phyloP scores from a whole-genome alignment of 176 grass and related monocot genomes.

The Oryza meridionalis region DNA sequence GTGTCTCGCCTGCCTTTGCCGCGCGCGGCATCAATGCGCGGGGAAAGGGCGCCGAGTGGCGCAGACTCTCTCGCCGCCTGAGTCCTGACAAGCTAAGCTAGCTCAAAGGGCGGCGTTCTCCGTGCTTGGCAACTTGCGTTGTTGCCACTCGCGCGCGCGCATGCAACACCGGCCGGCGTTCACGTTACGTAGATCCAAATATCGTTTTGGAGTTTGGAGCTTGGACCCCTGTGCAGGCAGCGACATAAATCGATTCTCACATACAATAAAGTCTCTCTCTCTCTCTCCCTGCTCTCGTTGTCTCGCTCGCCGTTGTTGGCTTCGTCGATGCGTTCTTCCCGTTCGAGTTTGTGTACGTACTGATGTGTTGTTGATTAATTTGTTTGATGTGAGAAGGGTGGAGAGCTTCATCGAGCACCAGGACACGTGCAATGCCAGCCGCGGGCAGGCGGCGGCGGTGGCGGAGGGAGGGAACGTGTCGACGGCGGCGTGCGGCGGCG shows the following conservation, averaged over 20 bases:
- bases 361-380: background rate
- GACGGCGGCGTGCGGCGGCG: background rate
- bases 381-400: slow-evolving; percentile 51
- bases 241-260: slow-evolving; percentile 38
- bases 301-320: background rate
- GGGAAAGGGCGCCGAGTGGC: slow-evolving; percentile 24
- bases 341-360: background rate
- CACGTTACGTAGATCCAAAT: slow-evolving; percentile 40
- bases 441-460: slow-evolving; percentile 32
- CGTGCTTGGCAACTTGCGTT: background rate
- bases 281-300: background rate
- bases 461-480: background rate
- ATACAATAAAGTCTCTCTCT: slow-evolving; percentile 38
- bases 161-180: background rate
- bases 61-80: slow-evolving; percentile 50
- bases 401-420: slow-evolving; percentile 99
- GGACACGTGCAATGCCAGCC: slow-evolving; percentile 69
- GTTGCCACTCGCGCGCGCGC: background rate
- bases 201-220: background rate
- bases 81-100: background rate
- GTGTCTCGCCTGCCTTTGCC: slow-evolving; percentile 37
- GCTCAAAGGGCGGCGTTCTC: slow-evolving; percentile 1
- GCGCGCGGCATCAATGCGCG: background rate
- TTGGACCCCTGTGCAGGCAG: slow-evolving; percentile 19
- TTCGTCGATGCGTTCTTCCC: background rate